Evolutionary conservation across 257 asterid genomes (phyloP).

Genomic region (Solanum tarijense): DNA sequence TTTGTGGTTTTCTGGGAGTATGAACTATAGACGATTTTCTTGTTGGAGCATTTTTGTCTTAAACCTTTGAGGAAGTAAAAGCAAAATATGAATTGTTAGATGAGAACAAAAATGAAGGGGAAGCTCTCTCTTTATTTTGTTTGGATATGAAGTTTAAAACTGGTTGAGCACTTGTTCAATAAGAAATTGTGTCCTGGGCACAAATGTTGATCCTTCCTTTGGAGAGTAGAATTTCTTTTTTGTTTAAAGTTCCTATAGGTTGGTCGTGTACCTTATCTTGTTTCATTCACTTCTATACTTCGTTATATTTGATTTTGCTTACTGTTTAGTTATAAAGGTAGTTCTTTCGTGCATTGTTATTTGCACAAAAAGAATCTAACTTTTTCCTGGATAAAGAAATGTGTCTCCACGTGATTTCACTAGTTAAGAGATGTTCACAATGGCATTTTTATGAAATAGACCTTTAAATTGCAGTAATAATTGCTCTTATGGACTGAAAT

Average conservation of each 20-base stretch:
- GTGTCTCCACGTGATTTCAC: background rate
- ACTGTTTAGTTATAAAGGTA: background rate
- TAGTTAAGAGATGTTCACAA: background rate
- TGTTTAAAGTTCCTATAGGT: background rate
- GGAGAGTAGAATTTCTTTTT: background rate
- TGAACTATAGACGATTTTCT: background rate
- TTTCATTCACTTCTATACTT: background rate
- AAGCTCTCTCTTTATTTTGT: background rate
- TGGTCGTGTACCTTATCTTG: background rate
- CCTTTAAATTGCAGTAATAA: background rate
- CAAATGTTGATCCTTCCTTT: background rate
- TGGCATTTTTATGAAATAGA: background rate
- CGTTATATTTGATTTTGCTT: background rate
- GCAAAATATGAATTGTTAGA: background rate
- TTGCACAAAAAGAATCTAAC: background rate
- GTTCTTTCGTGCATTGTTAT: background rate
- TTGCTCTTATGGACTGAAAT: background rate
- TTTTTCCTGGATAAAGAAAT: background rate
- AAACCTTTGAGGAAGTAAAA: background rate
- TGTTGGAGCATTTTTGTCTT: background rate
- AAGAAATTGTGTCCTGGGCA: background rate
- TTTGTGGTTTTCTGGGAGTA: background rate
- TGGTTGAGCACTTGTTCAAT: background rate
- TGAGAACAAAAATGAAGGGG: background rate
- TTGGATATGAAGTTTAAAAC: background rate